Conservation (phyloP, 805 yeast species). For the Monosporozyma siamensis region DNA sequence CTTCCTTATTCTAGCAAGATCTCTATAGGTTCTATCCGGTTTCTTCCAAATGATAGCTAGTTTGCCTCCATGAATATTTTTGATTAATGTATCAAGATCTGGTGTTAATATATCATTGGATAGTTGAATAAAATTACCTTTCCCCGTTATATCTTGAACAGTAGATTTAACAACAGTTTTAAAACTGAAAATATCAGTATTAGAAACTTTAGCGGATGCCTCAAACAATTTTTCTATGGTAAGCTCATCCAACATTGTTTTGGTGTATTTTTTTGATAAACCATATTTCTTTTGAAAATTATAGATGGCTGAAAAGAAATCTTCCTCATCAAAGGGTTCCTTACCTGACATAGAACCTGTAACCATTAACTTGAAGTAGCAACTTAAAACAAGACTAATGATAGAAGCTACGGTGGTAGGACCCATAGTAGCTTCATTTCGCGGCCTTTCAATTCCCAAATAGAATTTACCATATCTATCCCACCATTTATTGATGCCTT, state of each 20-base stretch:
- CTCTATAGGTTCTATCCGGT: conserved; percentile 36
- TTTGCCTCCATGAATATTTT: conserved; percentile 28
- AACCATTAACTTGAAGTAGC: conserved; percentile 54
- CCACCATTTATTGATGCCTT: conserved; percentile 79
- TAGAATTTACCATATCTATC: conserved; percentile 44
- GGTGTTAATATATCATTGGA: conserved; percentile 34
- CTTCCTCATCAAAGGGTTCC: conserved; percentile 74
- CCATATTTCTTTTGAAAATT: conserved; percentile 70
- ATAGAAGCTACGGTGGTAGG: conserved; percentile 70
- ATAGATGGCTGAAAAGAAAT: conserved; percentile 55
- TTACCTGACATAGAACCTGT: conserved; percentile 54
- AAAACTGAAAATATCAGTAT: conserved; percentile 39
- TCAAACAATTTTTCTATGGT: conserved; percentile 43
- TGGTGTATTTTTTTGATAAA: conserved; percentile 32
- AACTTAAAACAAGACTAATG: conserved; percentile 64
- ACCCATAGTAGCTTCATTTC: conserved; percentile 46
- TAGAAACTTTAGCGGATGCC: conserved; percentile 38
- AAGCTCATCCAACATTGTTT: conserved; percentile 45
- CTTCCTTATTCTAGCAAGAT: conserved; percentile 6
- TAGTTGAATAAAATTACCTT: conserved; percentile 28
- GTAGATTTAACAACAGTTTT: conserved; percentile 64
- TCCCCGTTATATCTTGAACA: conserved; percentile 53
- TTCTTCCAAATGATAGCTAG: conserved; percentile 41
- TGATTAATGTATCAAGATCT: conserved; percentile 29
- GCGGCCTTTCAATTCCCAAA: conserved; percentile 23